Base-by-base conservation (phyloP, 352 stramenopile species). In the Phytophthora foliorum region DNA sequence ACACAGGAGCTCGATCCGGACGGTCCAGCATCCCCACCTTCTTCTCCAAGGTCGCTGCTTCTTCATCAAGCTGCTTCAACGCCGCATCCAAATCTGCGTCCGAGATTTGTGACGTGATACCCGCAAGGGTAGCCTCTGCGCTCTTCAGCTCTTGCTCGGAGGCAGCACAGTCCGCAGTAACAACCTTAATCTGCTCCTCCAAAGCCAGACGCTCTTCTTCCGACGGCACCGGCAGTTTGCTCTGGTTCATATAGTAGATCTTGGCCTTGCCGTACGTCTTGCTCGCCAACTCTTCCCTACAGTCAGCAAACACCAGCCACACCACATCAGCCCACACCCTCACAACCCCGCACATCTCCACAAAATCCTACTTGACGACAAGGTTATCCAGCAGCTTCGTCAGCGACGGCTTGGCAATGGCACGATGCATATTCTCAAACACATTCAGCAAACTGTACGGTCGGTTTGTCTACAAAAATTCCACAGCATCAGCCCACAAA, bases 241-340 rank as follows among this genome's bases (percentile, higher is more conserved):
- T 75, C 53, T 95, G 88, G 60, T 95, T 95, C 67, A 92, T 73
- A 67, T 88, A 95, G 70, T 95, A 95, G 57, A 95, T 93, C 62
- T 88, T 88, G 51, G 81, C 79, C 67, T 93, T 95, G 60, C 88
- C 85, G 53, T 95, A 95, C 41, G 77, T 87, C 58, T 95, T 95
- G 59, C 69, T 80, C 57, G 66, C 62, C 44, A 95, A 65, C 46
- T 95, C 82, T 16, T 80, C 75, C 29, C 83, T 91, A 41, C n/a
- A 57, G 19, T 24, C 3, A 45, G 3, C 17, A 45, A 24, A 63
- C 22, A 39, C n/a, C n/a, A 34, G n/a, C n/a, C n/a, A 27, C 17
- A 53, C 27, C 46, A 29, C 0, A 61, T 31, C 4, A 65, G 38
- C 22, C n/a, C 27, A 31, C 24, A 62, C 11, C 34, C 27, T 46